Conservation (phyloP, 2,329 filamentous ascomycete genomes). For the Alternaria consortialis region DNA sequence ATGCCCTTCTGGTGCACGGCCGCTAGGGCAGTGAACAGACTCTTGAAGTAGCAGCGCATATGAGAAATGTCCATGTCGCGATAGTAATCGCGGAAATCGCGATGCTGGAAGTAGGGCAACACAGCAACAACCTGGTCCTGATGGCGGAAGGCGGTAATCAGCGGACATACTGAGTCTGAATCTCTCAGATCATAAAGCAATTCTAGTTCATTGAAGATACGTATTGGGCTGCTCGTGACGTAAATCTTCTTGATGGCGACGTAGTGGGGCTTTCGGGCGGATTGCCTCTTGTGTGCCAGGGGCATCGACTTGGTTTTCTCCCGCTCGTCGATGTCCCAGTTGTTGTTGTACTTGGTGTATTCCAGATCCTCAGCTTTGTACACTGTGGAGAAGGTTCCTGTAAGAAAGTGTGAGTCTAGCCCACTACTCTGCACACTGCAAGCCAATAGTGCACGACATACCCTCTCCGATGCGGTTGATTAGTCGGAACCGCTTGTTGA, state of each 20-base stretch:
- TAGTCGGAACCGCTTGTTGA: constrained; percentile 83
- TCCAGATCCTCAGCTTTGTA: constrained; percentile 97
- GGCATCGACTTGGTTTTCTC: constrained; percentile 72
- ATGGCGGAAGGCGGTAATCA: constrained; percentile 95
- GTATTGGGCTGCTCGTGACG: constrained; percentile 91
- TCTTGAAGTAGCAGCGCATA: constrained; percentile 88
- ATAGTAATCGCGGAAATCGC: constrained; percentile 95
- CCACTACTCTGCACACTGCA: constrained; percentile 37
- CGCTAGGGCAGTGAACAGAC: constrained; percentile 83
- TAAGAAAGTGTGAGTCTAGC: constrained; percentile 34
- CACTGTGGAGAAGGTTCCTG: constrained; percentile 97
- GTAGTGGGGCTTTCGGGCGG: constrained; percentile 69
- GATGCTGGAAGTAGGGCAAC: constrained; percentile 93
- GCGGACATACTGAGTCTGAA: constrained; percentile 86
- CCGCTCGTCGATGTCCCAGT: constrained; percentile 80
- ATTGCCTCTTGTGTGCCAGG: constrained; percentile 67
- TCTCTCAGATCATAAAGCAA: constrained; percentile 86
- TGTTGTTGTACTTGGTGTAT: constrained; percentile 83
- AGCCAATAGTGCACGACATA: constrained; percentile 52
- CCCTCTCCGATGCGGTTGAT: constrained; percentile 98
- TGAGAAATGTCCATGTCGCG: constrained; percentile 86
- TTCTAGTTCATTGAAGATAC: constrained; percentile 96
- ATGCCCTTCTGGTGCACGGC: constrained; percentile 86
- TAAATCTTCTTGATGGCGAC: constrained; percentile 99
- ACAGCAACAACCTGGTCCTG: constrained; percentile 95